These are phyloP conservation scores for Hypoxylon sp. DNA, from an alignment of 2,329 filamentous ascomycete species.

Conservation along the genomic window DNA sequence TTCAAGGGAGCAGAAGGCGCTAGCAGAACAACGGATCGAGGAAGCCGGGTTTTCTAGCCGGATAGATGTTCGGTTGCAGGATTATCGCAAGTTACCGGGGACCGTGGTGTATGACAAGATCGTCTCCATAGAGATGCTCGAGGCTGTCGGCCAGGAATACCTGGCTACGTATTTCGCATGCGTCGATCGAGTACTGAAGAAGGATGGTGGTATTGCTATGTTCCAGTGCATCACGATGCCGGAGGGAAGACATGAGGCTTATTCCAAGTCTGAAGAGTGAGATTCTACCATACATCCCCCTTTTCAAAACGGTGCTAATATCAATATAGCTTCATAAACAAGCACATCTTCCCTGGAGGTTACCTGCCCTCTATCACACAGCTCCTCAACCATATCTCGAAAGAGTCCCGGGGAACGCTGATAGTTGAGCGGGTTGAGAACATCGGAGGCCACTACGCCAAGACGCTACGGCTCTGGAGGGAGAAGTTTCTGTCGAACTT, in stretches of 20 bases:
- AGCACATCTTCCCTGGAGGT: constrained; percentile 82
- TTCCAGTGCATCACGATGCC: constrained; percentile 84
- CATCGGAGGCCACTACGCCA: constrained; percentile 77
- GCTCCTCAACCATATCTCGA: constrained; percentile 66
- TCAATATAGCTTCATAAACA: constrained; percentile 73
- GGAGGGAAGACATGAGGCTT: constrained; percentile 71
- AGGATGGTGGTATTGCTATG: constrained; percentile 70
- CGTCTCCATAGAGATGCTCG: constrained; percentile 80
- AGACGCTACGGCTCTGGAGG: constrained; percentile 72
- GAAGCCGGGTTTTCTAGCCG: constrained; percentile 66
- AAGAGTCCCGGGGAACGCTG: constrained; percentile 67
- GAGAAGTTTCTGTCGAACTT: constrained; percentile 73
- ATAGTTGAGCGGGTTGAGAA: constrained; percentile 75
- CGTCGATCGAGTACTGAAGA: constrained; percentile 70
- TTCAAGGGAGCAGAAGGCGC: constrained; percentile 72
- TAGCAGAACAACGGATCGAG: constrained; percentile 71
- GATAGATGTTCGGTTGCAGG: constrained; percentile 72
- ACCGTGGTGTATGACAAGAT: constrained; percentile 73
- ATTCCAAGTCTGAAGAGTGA: constrained; percentile 71
- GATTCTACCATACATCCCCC: constrained; percentile 33
- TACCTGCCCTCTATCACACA: constrained; percentile 69
- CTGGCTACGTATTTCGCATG: constrained; percentile 72
- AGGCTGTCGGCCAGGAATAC: constrained; percentile 75
- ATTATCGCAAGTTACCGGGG: constrained; percentile 70
- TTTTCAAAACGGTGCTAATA: neutral